Percentiles rank a stretch among this genome's conserved stretches.
Evolutionary conservation across 2,329 filamentous ascomycete species (phyloP).

Genomic region (Calonectria leucothoes): DNA sequence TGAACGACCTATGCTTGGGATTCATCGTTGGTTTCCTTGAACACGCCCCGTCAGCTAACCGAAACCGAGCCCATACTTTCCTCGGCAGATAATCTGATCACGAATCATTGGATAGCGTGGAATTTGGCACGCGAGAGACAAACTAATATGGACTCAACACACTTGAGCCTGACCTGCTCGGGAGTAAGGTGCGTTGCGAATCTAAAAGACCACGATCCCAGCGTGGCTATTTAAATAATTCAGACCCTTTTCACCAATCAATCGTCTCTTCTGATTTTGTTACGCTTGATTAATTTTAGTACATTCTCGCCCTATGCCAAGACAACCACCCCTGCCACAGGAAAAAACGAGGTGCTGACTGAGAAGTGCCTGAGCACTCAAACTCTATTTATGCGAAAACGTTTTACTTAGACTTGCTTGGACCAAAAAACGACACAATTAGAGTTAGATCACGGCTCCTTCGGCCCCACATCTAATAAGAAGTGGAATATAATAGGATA

Average conservation of each 20-base stretch:
- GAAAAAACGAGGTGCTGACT: background rate
- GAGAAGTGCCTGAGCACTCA: background rate
- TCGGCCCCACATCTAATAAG: background rate
- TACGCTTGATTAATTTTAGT: too few relatives aligned
- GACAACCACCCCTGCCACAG: too few relatives aligned
- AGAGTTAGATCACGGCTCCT: conserved; percentile 2
- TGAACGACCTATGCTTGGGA: background rate
- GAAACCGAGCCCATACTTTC: background rate
- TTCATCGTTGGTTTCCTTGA: background rate
- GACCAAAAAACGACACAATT: background rate
- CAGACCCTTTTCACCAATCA: too few relatives aligned
- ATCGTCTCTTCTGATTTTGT: too few relatives aligned
- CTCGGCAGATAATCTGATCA: background rate
- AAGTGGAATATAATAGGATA: background rate
- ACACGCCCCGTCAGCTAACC: background rate
- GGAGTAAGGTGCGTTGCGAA: too few relatives aligned
- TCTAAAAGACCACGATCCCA: too few relatives aligned
- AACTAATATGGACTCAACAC: too few relatives aligned
- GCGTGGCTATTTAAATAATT: too few relatives aligned
- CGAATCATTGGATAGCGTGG: background rate
- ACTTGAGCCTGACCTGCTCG: too few relatives aligned
- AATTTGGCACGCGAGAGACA: too few relatives aligned
- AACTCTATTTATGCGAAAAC: conserved; percentile 5
- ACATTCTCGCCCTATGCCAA: background rate
- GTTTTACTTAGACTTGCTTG: background rate